Evolutionary conservation across 768 basidiomycete genomes (phyloP).

Genomic region (Suillus americanus): DNA sequence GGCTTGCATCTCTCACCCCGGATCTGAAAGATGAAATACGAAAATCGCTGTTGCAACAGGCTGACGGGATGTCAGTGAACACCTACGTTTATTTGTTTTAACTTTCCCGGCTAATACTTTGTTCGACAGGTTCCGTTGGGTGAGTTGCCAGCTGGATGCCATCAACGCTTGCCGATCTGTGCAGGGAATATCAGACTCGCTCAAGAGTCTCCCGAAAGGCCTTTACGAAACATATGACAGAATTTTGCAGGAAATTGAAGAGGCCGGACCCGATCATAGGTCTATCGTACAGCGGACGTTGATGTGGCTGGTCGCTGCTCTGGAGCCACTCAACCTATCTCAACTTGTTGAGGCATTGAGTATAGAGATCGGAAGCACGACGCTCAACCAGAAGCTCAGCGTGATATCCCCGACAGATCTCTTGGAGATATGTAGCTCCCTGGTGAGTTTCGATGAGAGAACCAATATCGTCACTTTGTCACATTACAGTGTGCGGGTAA

Average conservation of each 20-base stretch:
- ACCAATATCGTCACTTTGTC: conserved; percentile 15
- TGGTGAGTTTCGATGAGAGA: conserved; percentile 16
- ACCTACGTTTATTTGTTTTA: neutral
- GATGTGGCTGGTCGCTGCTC: conserved; percentile 18
- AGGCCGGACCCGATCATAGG: neutral
- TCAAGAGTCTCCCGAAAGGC: conserved; percentile 16
- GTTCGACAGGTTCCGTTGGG: conserved; percentile 21
- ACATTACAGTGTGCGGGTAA: conserved; percentile 26
- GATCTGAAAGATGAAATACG: conserved; percentile 14
- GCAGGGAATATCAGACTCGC: conserved; percentile 13
- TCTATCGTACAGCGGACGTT: conserved; percentile 8
- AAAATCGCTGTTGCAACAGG: conserved; percentile 7
- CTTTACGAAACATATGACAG: conserved; percentile 23
- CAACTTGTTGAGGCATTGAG: conserved; percentile 16
- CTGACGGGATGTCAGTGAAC: conserved; percentile 20
- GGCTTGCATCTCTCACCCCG: conserved; percentile 8
- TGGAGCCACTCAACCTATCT: conserved; percentile 14
- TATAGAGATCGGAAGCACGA: conserved; percentile 9
- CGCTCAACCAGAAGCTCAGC: conserved; percentile 8
- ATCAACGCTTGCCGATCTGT: conserved; percentile 12
- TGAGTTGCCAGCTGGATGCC: conserved; percentile 20
- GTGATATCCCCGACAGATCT: conserved; percentile 10
- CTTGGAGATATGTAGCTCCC: conserved; percentile 16
- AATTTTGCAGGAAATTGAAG: conserved; percentile 16
- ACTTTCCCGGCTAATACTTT: neutral